Percentiles rank a stretch among this genome's conserved stretches.
Evolutionary conservation across 83 land plant species (phyloP).

Genomic region (Diphasiastrum complanatum): DNA sequence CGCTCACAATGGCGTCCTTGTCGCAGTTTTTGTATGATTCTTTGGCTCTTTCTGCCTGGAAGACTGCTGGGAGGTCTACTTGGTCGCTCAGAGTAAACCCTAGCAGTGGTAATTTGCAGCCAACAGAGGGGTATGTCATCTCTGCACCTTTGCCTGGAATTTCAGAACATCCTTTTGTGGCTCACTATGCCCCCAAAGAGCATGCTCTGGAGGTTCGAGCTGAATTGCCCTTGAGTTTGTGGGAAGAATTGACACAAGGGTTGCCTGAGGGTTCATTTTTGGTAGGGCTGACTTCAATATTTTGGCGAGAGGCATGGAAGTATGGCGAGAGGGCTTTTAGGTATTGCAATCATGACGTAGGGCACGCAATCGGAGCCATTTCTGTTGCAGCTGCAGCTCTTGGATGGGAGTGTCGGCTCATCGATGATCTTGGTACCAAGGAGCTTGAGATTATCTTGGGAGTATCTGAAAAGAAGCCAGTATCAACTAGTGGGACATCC

Average conservation of each 20-base stretch:
- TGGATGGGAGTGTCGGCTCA: conserved; percentile 1
- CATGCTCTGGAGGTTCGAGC: conserved; percentile 79
- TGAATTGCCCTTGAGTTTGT: conserved; percentile 33
- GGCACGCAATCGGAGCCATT: conserved; percentile 12
- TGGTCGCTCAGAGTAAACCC: conserved; percentile 98
- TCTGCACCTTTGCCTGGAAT: conserved; percentile 47
- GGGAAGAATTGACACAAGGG: conserved; percentile 24
- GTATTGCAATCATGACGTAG: conserved; percentile 18
- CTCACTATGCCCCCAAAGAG: conserved; percentile 91
- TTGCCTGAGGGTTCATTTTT: conserved; percentile 44
- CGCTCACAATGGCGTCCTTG: conserved; percentile 40
- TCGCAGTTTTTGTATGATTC: conserved; percentile 84
- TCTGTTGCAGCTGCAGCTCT: conserved; percentile 3
- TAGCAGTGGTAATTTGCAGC: conserved; percentile 93
- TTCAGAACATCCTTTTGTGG: conserved; percentile 49
- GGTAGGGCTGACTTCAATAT: conserved; percentile 70
- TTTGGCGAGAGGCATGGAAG: conserved; percentile 99
- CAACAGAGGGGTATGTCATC: conserved; percentile 81
- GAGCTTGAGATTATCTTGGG: too few relatives aligned
- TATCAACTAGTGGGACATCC: too few relatives aligned
- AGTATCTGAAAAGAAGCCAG: too few relatives aligned
- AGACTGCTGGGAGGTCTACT: conserved; percentile 65
- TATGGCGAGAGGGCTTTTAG: conserved; percentile 89
- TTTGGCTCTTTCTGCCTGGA: conserved; percentile 96
- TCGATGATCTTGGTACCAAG: background rate